Evolutionary conservation across 2,329 filamentous ascomycete species (phyloP), one percentile per base, ranked within the genome.

Genomic region (Monosporascus ibericus): DNA sequence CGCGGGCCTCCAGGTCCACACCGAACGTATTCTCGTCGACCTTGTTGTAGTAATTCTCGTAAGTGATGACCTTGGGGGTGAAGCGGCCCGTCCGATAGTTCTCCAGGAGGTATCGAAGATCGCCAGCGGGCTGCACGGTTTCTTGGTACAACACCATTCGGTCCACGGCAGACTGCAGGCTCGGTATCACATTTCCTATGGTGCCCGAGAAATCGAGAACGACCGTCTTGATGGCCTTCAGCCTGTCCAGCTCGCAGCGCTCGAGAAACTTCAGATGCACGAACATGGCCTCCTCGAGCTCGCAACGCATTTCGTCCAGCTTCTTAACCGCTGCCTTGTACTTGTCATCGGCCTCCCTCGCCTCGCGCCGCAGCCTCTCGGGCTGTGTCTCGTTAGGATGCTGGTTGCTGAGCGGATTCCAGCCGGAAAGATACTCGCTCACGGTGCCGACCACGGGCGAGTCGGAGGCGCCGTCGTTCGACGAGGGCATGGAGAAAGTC

Each of bases 81-180:
- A 95, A 99, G 59, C 86, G 89, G 57, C 94, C 94, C 6, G 94
- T 99, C 57, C 92, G 87, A 72, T 99, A 99, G 68, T 92, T 99
- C 74, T 99, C 94, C 46, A 99, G 79, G 55, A 99, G 80, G 69
- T 97, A 99, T 58, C 94, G 83, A 60, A 99, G 75, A 70, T 99
- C 94, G 39, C 90, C 88, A 47, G 85, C 69, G 6, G 94, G 94
- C 70, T 97, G 94, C n/a, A 99, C 89, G 0, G 94, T 97, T 76
- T 99, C 94, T 70, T 99, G 94, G 74, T 95, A 99, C 47, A 99
- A 80, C 85, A 99, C 91, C 92, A 99, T 96, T 68, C 95, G 91
- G 74, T 99, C 94, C 24, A 99, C 91, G 0, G 92, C 91, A 54
- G 92, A 92, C 72, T 97, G 94, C 56, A 99, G 75, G 65, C 89